phyloP scores from a whole-genome alignment of 1,284 basidiomycete species.

The Ganoderma leucocontextum region DNA sequence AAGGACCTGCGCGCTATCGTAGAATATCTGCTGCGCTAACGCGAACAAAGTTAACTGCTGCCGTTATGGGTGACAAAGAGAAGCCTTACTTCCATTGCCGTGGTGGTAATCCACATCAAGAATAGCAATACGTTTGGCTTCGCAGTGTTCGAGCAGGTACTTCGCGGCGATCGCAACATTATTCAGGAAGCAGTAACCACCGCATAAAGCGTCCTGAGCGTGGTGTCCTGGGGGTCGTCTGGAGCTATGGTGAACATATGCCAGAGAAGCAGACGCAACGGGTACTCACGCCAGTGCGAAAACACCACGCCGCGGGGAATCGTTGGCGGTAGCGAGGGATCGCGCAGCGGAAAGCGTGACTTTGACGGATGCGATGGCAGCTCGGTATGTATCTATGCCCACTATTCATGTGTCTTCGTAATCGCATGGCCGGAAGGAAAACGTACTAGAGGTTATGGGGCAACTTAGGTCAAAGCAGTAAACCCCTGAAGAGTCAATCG shows the following conservation, averaged over 20 bases:
- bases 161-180: slow-evolving; percentile 46
- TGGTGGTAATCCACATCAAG: slow-evolving; percentile 52
- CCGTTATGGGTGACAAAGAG: not conserved
- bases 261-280: not conserved
- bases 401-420: not conserved
- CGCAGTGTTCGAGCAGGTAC: slow-evolving; percentile 36
- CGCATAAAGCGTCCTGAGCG: slow-evolving; percentile 42
- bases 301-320: slow-evolving; percentile 10
- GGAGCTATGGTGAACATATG: not conserved
- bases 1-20: slow-evolving; percentile 43
- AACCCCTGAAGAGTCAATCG: slow-evolving; percentile 37
- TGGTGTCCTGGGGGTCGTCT: slow-evolving; percentile 51
- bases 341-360: slow-evolving; percentile 41
- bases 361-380: slow-evolving; percentile 42
- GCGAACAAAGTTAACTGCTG: not conserved
- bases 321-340: slow-evolving; percentile 14
- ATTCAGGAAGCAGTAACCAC: slow-evolving; percentile 50
- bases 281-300: slow-evolving; percentile 44
- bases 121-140: slow-evolving; percentile 39
- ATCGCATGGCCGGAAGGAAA: not conserved
- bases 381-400: slow-evolving; percentile 41
- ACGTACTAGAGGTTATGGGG: slow-evolving; percentile 44
- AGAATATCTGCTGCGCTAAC: slow-evolving; percentile 47
- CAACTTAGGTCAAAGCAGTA: slow-evolving; percentile 49
- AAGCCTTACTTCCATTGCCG: slow-evolving; percentile 46